Percentiles rank a stretch among this genome's conserved stretches.
These are phyloP conservation scores for Colletotrichum acutatum DNA, from an alignment of 2,329 filamentous ascomycete species.

Conservation along the genomic window DNA sequence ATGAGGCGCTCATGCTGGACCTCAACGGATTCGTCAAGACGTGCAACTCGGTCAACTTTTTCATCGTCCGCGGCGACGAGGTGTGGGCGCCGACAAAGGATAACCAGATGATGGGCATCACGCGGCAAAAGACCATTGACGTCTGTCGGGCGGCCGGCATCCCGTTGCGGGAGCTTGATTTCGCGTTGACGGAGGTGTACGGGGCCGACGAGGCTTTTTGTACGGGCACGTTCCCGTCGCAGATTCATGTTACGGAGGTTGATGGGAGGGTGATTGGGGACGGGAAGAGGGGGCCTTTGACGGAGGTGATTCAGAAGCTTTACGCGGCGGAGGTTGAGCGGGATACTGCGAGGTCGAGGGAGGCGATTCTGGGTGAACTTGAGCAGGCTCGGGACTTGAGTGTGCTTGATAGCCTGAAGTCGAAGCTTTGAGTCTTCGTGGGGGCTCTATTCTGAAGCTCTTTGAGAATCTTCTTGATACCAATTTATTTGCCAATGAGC, in stretches of 20 bases:
- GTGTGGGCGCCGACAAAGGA: constrained; percentile 46
- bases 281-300: constrained; percentile 39
- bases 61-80: constrained; percentile 44
- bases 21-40: constrained; percentile 44
- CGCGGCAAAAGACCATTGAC: constrained; percentile 44
- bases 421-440: not conserved
- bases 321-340: constrained; percentile 38
- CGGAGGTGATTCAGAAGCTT: constrained; percentile 39
- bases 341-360: constrained; percentile 38
- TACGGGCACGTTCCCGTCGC: constrained; percentile 44
- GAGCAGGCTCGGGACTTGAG: constrained; percentile 41
- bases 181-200: constrained; percentile 44
- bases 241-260: constrained; percentile 42
- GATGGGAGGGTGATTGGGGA: constrained; percentile 40
- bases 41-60: constrained; percentile 47
- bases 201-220: constrained; percentile 45
- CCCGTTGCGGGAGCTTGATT: constrained; percentile 42
- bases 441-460: no score
- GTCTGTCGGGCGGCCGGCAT: constrained; percentile 42
- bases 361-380: constrained; percentile 38
- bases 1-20: constrained; percentile 45
- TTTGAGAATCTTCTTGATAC: not conserved
- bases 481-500: not conserved
- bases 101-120: constrained; percentile 46
- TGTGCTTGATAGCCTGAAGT: constrained; percentile 9